Conservation (phyloP, 345 rosid genomes). For the Psidium friedrichsthalianum region DNA sequence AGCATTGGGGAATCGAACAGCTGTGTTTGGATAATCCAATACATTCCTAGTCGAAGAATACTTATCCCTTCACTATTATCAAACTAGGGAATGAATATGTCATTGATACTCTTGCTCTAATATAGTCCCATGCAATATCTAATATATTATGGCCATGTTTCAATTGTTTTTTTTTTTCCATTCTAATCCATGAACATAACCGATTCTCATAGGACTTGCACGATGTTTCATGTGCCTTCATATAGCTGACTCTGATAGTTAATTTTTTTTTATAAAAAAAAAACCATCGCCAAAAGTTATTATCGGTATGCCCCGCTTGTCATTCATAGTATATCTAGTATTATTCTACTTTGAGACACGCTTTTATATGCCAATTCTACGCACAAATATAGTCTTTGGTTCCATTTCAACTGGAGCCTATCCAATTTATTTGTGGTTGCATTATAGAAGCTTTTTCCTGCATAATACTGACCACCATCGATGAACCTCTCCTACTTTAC, state of each 20-base stretch:
- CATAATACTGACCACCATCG: too few species aligned
- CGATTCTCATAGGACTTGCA: neutral
- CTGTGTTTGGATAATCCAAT: too few species aligned
- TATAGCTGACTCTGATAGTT: neutral
- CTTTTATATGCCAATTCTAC: too few species aligned
- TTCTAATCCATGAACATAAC: neutral
- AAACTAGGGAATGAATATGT: neutral
- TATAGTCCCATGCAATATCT: neutral
- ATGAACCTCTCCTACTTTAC: too few species aligned
- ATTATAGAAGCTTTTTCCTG: too few species aligned
- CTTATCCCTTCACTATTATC: neutral
- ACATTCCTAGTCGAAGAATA: neutral
- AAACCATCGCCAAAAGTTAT: neutral
- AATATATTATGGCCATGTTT: neutral
- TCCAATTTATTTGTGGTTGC: too few species aligned
- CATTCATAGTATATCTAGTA: too few species aligned
- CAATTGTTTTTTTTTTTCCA: neutral
- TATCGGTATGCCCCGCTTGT: too few species aligned
- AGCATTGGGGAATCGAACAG: too few species aligned
- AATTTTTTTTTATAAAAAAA: neutral
- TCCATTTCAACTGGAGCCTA: too few species aligned
- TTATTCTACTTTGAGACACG: too few species aligned
- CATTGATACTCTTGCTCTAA: neutral
- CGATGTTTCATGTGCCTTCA: neutral
- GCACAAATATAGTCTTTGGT: too few species aligned